Evolutionary conservation across 1,284 basidiomycete genomes (phyloP).

Genomic region (Cryptococcus deneoformans): DNA sequence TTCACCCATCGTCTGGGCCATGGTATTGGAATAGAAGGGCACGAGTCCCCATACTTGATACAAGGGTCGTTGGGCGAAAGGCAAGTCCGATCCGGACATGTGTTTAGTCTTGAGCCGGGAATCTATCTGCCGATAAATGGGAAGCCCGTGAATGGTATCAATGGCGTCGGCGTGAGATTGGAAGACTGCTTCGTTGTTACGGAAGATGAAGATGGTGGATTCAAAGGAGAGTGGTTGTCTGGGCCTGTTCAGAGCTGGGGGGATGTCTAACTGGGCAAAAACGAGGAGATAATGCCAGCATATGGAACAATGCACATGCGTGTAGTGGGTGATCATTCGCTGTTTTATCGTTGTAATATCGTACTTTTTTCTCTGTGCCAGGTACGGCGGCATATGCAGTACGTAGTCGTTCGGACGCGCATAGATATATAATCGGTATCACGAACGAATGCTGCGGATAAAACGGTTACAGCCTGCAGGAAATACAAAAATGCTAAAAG

Average conservation of each 20-base stretch:
- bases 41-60: slow-evolving; percentile 75
- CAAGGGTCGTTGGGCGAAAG: slow-evolving; percentile 54
- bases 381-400: too few species aligned
- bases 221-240: slow-evolving; percentile 39
- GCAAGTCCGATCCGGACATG: slow-evolving; percentile 61
- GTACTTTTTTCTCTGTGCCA: too few species aligned
- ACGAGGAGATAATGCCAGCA: too few species aligned
- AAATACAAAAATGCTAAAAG: too few species aligned
- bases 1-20: slow-evolving; percentile 70
- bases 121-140: slow-evolving; percentile 60
- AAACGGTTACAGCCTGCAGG: too few species aligned
- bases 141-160: slow-evolving; percentile 47
- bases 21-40: slow-evolving; percentile 79
- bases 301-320: too few species aligned
- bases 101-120: slow-evolving; percentile 80
- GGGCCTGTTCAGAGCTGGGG: slow-evolving; percentile 39
- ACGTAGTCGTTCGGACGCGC: too few species aligned
- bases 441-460: too few species aligned
- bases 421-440: too few species aligned
- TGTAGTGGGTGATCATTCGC: too few species aligned
- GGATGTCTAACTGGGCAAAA: too few species aligned
- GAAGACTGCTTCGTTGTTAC: slow-evolving; percentile 78
- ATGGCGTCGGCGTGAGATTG: slow-evolving; percentile 70
- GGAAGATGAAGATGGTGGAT: slow-evolving; percentile 53
- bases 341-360: too few species aligned